Base-by-base conservation (phyloP, 2,329 filamentous ascomycete genomes). In the Leptographium wingfieldii region DNA sequence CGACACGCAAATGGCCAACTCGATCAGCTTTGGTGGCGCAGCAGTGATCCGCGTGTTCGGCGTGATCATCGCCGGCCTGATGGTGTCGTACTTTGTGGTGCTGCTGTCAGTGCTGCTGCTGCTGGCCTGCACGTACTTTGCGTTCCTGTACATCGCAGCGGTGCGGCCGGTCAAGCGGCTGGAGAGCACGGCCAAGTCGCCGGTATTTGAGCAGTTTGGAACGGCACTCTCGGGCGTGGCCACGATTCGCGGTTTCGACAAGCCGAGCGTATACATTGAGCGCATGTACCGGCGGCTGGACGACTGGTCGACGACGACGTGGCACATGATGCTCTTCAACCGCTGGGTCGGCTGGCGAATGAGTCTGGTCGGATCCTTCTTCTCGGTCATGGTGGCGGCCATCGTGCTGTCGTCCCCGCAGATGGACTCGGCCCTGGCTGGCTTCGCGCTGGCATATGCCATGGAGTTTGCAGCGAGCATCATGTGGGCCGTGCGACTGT, bases 191-290 rank as follows among this genome's bases (percentile, higher is more conserved):
- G 81, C 83, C 59, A 92, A 90, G 70, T 88, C 85, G 0, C 89
- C 89, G 0, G 83, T 92, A 1, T 92, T 90, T 66, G 88, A 92
- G 69, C 84, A 89, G 63, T 92, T 92, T 66, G 85, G 85, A 12
- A 84, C 86, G 1, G 82, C 86, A 0, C 78, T 92, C 11, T 80
- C 81, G 0, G 89, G 89, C 5, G 81, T 94, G 22, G 77, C 82
- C 1, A 92, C 88, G 0, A 89, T 94, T 58, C 82, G 89, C 14
- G 86, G 86, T 0, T 92, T 88, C 65, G 83, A 83, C 64, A 90
- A 89, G 73, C 74, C 77, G 0, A 76, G 82, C 25, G 77, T 78
- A 1, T 92, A 90, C 64, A 75, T 88, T 54, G 76, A 84, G 12
- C 79, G 82, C 59, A 91, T 92, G 85, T 85, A 86, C 68, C 69